Evolutionary conservation across 192 early-diverging fungal genomes (phyloP), one percentile per base, ranked within the genome.

Genomic region (Coemansia sp.): DNA sequence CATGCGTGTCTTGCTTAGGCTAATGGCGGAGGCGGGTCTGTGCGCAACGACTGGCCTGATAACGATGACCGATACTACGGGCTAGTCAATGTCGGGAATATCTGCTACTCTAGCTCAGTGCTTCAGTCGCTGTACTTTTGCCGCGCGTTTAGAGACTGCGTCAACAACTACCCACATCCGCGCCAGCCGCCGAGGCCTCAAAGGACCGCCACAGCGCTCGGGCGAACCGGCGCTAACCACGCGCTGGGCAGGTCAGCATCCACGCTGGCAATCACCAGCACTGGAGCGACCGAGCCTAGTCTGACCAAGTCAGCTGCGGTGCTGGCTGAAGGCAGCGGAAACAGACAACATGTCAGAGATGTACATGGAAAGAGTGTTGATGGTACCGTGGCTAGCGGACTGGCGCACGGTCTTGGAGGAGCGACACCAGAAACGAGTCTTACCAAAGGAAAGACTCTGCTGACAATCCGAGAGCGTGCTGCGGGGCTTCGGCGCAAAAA

Each of bases 41-140:
- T 63, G 32, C 45, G 65, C 19, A 51, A 36, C 57, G 74, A 71
- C 45, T 82, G 85, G 62, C 84, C 74, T n/a, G 86, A 86, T 35
- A 87, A 89, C 66, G 78, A 84, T 27, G 94, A 96, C 46, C 73
- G 93, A 45, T 94, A 89, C 82, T 93, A 89, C 68, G 96, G 96
- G 14, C 81, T 98, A 19, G 92, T 95, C 72, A 98, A 98, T 85
- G 93, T 94, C n/a, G 77, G 73, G 25, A 79, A 79, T 49, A 77
- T 61, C 17, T 77, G 96, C 73, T 99, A 99, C 71, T 91, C 92
- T 67, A 99, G 97, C 81, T 97, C 95, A 6, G 91, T 99, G 11
- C 78, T 99, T 3, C 96, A 99, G 84, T 93, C 94, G 17, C 86
- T 99, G 59, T 99, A 98, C 79, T 96, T 92, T 70, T 96, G 96